Evolutionary conservation across 2,329 filamentous ascomycete genomes (phyloP).

Genomic region (Fusarium subglutinans): DNA sequence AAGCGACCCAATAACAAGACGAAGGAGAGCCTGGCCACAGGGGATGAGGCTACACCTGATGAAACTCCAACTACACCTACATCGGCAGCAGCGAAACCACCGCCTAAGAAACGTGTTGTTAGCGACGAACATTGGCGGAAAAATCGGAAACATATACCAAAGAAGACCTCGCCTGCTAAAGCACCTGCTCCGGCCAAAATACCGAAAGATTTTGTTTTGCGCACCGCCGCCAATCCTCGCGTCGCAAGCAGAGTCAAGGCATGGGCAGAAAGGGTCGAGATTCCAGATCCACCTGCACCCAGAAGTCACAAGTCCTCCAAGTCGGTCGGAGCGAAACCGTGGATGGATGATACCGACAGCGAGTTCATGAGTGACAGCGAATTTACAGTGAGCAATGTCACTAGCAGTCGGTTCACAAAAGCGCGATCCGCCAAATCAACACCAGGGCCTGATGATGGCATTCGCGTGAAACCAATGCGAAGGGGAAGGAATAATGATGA

Average conservation of each 20-base stretch:
- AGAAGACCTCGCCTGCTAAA: slow-evolving; percentile 51
- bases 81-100: slow-evolving; percentile 52
- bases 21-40: slow-evolving; percentile 40
- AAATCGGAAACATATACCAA: slow-evolving; percentile 60
- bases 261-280: slow-evolving; percentile 67
- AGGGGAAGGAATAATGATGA: slow-evolving; percentile 46
- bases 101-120: slow-evolving; percentile 90
- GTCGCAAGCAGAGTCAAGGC: slow-evolving; percentile 69
- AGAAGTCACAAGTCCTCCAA: slow-evolving; percentile 50
- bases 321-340: slow-evolving; percentile 45
- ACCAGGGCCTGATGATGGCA: slow-evolving; percentile 52
- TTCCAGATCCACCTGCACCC: slow-evolving; percentile 52
- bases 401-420: slow-evolving; percentile 32
- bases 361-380: slow-evolving; percentile 45
- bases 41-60: slow-evolving; percentile 32
- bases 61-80: slow-evolving; percentile 22
- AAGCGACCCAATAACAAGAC: slow-evolving; percentile 49
- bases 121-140: slow-evolving; percentile 93
- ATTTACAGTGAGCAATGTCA: slow-evolving; percentile 42
- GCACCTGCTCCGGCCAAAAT: slow-evolving; percentile 49
- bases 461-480: slow-evolving; percentile 54
- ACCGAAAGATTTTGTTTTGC: slow-evolving; percentile 67
- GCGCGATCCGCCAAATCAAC: slow-evolving; percentile 38
- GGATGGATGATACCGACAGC: slow-evolving; percentile 41
- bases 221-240: slow-evolving; percentile 62